These are phyloP conservation scores for Tillandsia leiboldiana DNA, from an alignment of 176 grass and related monocot species.

Conservation along the genomic window DNA sequence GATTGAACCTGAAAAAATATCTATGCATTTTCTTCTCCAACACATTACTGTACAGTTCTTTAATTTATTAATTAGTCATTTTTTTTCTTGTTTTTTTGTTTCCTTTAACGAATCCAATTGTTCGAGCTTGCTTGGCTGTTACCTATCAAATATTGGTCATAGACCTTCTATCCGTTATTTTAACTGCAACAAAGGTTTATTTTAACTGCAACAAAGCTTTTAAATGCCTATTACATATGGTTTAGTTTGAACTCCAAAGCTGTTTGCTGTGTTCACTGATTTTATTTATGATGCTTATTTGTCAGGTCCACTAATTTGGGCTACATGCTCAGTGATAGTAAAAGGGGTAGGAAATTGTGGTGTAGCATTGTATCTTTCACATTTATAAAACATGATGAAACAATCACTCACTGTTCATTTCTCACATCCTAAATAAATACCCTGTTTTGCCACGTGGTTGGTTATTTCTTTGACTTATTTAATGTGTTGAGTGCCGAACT, in stretches of 20 bases:
- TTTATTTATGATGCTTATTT: background rate
- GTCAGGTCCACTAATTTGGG: background rate
- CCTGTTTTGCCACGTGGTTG: too few relatives aligned
- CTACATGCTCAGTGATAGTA: background rate
- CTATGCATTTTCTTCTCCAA: background rate
- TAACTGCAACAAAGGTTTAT: too few relatives aligned
- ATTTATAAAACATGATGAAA: too few relatives aligned
- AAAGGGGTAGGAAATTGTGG: too few relatives aligned
- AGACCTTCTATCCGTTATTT: background rate
- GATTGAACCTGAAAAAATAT: background rate
- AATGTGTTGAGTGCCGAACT: too few relatives aligned
- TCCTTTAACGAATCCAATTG: background rate
- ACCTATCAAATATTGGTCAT: background rate
- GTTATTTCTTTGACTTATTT: too few relatives aligned
- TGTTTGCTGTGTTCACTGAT: background rate
- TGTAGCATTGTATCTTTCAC: too few relatives aligned
- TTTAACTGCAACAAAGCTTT: background rate
- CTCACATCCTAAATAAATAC: too few relatives aligned
- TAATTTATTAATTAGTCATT: too few relatives aligned
- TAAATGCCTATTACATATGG: background rate
- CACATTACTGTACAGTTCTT: background rate
- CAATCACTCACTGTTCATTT: too few relatives aligned
- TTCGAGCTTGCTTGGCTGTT: background rate
- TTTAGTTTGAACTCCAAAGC: background rate
- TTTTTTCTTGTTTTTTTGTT: too few relatives aligned